Percentiles rank a stretch among this genome's conserved stretches.
Conservation (phyloP, 2,329 filamentous ascomycete species). For the Venturia asperata region DNA sequence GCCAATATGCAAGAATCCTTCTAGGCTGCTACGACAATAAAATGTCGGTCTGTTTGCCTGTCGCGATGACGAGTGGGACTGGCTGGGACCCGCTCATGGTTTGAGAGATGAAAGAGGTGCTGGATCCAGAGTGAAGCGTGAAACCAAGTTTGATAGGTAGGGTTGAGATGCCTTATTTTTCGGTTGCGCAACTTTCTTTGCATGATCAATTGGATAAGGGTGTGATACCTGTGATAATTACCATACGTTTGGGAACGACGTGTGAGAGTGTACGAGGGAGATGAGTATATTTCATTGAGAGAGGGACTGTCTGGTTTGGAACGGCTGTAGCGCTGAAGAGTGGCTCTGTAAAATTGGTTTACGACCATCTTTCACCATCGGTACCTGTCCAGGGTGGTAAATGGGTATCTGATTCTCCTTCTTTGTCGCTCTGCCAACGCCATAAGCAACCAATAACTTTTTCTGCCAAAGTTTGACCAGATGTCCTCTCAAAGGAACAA, state of each 20-base stretch:
- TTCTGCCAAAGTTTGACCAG: not conserved
- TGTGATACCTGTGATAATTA: constrained; percentile 39
- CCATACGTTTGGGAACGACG: constrained; percentile 43
- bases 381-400: not conserved
- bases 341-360: too few relatives aligned
- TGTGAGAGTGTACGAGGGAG: constrained; percentile 40
- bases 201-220: constrained; percentile 43
- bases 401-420: not conserved
- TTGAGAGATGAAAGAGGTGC: constrained; percentile 25
- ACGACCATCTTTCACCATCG: too few relatives aligned
- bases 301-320: constrained; percentile 30
- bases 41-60: constrained; percentile 23
- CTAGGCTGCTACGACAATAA: constrained; percentile 29
- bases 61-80: constrained; percentile 22
- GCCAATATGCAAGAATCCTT: constrained; percentile 34
- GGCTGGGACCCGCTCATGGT: constrained; percentile 23
- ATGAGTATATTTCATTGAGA: constrained; percentile 41
- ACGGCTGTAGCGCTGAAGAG: too few relatives aligned
- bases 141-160: constrained; percentile 22
- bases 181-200: constrained; percentile 38
- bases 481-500: not conserved
- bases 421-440: not conserved
- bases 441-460: not conserved
- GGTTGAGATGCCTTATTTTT: constrained; percentile 22
- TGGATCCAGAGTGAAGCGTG: constrained; percentile 24